Conservation (phyloP, 2,329 filamentous ascomycete genomes). For the Cadophora sp. region DNA sequence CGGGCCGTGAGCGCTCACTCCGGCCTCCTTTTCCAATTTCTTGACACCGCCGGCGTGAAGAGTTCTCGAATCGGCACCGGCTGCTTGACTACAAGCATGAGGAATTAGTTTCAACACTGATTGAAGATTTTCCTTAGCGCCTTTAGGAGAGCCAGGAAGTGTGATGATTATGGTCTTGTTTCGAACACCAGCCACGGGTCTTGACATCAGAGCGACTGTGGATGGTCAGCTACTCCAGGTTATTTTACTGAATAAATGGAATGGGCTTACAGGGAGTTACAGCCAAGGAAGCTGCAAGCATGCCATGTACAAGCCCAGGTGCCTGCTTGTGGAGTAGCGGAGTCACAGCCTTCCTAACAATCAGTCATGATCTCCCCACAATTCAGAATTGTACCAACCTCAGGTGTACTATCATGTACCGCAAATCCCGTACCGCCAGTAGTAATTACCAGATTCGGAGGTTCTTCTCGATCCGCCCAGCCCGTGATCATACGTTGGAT, state of each 20-base stretch:
- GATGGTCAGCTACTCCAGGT: too few species aligned
- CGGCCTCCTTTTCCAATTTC: constrained; percentile 85
- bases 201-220: constrained; percentile 93
- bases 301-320: constrained; percentile 90
- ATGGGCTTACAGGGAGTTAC: constrained; percentile 83
- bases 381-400: constrained; percentile 59
- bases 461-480: constrained; percentile 73
- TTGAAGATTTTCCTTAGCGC: constrained; percentile 90
- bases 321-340: constrained; percentile 85
- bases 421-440: constrained; percentile 96
- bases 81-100: constrained; percentile 91
- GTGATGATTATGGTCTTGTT: constrained; percentile 85
- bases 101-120: constrained; percentile 88
- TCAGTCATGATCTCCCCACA: constrained; percentile 20
- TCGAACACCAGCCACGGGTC: constrained; percentile 87
- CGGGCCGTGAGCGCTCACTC: constrained; percentile 52
- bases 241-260: constrained; percentile 23
- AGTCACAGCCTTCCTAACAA: constrained; percentile 68
- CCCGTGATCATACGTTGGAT: constrained; percentile 76
- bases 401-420: constrained; percentile 82
- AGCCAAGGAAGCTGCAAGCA: constrained; percentile 83
- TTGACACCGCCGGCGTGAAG: constrained; percentile 83
- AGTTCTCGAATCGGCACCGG: constrained; percentile 79
- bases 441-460: constrained; percentile 80
- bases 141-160: constrained; percentile 92